phyloP scores from a whole-genome alignment of 169 alveolate genomes.

The Plasmodium inui region DNA sequence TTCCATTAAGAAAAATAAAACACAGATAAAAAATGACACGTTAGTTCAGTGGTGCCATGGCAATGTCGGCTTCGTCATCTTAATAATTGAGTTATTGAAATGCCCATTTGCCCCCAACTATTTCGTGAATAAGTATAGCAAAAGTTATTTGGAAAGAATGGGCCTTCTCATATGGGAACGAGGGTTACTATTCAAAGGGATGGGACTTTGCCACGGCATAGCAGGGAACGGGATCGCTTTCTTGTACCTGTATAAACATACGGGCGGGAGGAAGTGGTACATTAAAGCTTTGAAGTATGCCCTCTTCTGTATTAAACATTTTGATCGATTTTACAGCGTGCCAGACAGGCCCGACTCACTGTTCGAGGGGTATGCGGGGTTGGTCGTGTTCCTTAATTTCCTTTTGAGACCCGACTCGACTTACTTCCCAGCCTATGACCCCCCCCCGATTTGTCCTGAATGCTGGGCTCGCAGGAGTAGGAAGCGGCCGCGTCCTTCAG shows the following conservation, averaged over 20 bases:
- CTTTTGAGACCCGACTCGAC: slow-evolving; percentile 24
- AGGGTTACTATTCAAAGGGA: slow-evolving; percentile 55
- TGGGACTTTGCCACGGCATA: slow-evolving; percentile 67
- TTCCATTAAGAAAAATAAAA: not conserved
- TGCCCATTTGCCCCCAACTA: slow-evolving; percentile 19
- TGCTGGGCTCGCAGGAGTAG: not conserved
- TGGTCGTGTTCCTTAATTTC: slow-evolving; percentile 31
- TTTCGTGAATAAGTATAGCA: slow-evolving; percentile 25
- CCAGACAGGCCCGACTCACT: slow-evolving; percentile 62
- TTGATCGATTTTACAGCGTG: slow-evolving; percentile 32
- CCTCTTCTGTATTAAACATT: slow-evolving; percentile 36
- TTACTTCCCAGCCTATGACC: slow-evolving; percentile 34
- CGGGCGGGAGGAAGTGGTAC: slow-evolving; percentile 40
- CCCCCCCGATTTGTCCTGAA: not conserved
- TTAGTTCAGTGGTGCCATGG: slow-evolving; percentile 74
- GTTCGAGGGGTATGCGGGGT: slow-evolving; percentile 54
- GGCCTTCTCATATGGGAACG: slow-evolving; percentile 43
- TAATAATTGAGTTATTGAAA: slow-evolving; percentile 43
- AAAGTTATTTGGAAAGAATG: slow-evolving; percentile 35
- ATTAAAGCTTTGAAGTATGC: slow-evolving; percentile 62
- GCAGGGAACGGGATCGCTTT: slow-evolving; percentile 49
- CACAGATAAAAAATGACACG: slow-evolving; percentile 18
- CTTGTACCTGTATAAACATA: slow-evolving; percentile 38
- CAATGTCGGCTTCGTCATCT: slow-evolving; percentile 39
- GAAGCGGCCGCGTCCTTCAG: not conserved